Evolutionary conservation across 1,284 basidiomycete species (phyloP).

Genomic region (Xanthoconium separans): DNA sequence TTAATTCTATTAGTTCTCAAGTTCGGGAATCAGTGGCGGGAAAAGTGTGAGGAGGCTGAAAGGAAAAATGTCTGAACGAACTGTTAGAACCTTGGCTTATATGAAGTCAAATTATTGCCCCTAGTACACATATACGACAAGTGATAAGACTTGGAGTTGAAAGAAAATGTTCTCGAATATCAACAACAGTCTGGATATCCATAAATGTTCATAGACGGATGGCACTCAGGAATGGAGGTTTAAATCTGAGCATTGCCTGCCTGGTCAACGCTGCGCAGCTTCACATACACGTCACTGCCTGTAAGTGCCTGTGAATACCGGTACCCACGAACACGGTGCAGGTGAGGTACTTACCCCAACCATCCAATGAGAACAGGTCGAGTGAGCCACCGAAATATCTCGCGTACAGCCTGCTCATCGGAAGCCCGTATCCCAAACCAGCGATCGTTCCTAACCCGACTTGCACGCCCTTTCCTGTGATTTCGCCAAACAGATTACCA

Average conservation of each 20-base stretch:
- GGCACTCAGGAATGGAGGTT: background rate
- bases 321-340: background rate
- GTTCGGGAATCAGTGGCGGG: conserved; percentile 47
- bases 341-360: conserved; percentile 60
- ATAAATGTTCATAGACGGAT: too few species aligned
- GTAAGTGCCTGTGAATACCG: conserved; percentile 1
- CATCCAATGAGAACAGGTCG: conserved; percentile 74
- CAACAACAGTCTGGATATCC: background rate
- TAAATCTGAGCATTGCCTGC: conserved; percentile 53
- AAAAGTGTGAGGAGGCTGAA: conserved; percentile 35
- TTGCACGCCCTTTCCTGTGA: conserved; percentile 73
- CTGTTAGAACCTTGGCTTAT: background rate
- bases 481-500: conserved; percentile 69
- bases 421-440: conserved; percentile 77
- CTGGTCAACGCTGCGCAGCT: conserved; percentile 69
- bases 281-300: conserved; percentile 79
- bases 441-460: conserved; percentile 67
- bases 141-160: background rate
- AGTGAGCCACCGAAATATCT: conserved; percentile 80
- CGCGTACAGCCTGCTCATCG: conserved; percentile 83
- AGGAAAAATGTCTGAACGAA: conserved; percentile 12
- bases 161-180: background rate
- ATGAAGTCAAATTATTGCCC: conserved; percentile 17
- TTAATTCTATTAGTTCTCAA: conserved; percentile 53
- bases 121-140: background rate